Evolutionary conservation across 2,329 filamentous ascomycete species (phyloP), one percentile per base, ranked within the genome.

Genomic region (Arthrobotrys sinensis): DNA sequence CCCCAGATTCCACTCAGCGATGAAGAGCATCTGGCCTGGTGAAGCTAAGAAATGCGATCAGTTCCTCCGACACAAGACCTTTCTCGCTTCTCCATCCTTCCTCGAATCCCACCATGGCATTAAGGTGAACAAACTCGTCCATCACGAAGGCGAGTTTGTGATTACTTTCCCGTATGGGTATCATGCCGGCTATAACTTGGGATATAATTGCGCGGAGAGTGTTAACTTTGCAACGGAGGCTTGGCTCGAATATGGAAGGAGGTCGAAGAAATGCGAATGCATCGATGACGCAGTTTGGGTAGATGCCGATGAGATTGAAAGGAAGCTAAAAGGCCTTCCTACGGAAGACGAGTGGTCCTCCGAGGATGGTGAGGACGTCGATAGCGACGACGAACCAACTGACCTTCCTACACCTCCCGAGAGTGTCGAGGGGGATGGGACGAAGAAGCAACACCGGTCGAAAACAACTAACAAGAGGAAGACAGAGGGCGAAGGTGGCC

Each of bases 161-260:
- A 97, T 99, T 80, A 99, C 96, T 0, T 99, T 97, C 83, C 96
- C 96, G 0, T 99, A 98, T 82, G 96, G 96, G 21, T 99, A 99
- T 83, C 96, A 99, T 83, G 99, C 96, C 4, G 96, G 96, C 3
- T 99, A 96, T 84, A 99, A 99, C 82, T 87, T 99, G 43, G 96
- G 96, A 14, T 99, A 99, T 86, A 99, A 99, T 84, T 99, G 96
- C 85, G 96, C 96, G 32, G 96, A 99, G 84, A 97, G 96, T 6
- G 96, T 99, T 85, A 99, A 99, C 83, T 99, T 99, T 84, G 96
- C 95, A 4, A 91, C 97, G 7, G 94, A 97, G 81, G 92, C 93
- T 34, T 99, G 96, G 96, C 86, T 99, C 53, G 92, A 96, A 63
- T 97, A 96, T 87, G 96, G 94, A 21, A 93, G 94, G 82, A 94